Percentiles rank a stretch among this genome's conserved stretches.
Evolutionary conservation across 1,284 basidiomycete species (phyloP).

Genomic region (Irpex lacteus): DNA sequence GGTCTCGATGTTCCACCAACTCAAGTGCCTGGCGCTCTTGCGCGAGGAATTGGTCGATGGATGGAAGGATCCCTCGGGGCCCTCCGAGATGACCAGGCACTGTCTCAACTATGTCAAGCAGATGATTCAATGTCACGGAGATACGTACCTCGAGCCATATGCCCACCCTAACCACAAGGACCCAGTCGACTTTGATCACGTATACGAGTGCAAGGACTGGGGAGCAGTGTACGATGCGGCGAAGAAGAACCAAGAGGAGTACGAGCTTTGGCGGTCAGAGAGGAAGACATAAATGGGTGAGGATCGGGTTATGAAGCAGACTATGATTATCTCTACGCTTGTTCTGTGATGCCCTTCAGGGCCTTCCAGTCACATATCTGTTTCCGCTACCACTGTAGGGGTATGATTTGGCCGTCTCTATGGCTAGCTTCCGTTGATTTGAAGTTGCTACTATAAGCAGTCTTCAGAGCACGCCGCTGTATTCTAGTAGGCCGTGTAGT

Average conservation of each 20-base stretch:
- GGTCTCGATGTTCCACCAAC: constrained; percentile 16
- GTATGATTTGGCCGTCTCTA: no score
- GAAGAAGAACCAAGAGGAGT: constrained; percentile 9
- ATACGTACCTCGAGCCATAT: constrained; percentile 11
- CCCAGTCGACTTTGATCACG: constrained; percentile 6
- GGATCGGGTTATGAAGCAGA: not conserved
- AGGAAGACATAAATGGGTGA: not conserved
- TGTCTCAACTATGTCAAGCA: constrained; percentile 17
- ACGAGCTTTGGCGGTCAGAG: not conserved
- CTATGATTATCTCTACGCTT: no score
- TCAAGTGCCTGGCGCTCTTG: constrained; percentile 15
- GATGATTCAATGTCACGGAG: constrained; percentile 15
- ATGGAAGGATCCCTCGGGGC: not conserved
- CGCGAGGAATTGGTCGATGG: constrained; percentile 10
- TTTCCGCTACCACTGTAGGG: no score
- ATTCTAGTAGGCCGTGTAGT: no score
- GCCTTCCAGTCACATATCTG: no score
- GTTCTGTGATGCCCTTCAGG: no score
- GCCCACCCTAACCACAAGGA: constrained; percentile 11
- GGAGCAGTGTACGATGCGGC: constrained; percentile 4
- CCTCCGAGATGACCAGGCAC: constrained; percentile 8
- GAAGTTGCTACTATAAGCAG: no score
- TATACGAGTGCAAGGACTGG: constrained; percentile 10
- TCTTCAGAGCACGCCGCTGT: no score
- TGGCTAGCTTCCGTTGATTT: no score